These are phyloP conservation scores for Arctium lappa DNA, from an alignment of 129 eudicot genomes.

Conservation along the genomic window DNA sequence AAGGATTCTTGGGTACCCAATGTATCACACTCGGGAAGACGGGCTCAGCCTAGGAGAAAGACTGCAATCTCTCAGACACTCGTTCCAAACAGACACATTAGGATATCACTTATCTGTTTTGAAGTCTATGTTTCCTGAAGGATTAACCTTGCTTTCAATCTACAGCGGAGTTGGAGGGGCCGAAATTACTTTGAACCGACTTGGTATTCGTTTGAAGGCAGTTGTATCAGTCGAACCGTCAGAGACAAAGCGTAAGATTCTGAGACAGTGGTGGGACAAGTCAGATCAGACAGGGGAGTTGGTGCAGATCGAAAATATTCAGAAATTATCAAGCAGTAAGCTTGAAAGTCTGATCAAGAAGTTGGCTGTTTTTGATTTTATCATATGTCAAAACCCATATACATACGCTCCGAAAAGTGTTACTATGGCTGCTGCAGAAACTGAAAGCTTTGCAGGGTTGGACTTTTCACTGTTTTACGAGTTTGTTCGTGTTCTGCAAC, in stretches of 20 bases:
- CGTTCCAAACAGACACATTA: slow-evolving; percentile 78
- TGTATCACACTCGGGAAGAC: slow-evolving; percentile 50
- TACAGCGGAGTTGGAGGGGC: slow-evolving; percentile 88
- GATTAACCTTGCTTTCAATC: slow-evolving; percentile 65
- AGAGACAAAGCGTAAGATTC: slow-evolving; percentile 58
- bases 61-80: slow-evolving; percentile 47
- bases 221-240: slow-evolving; percentile 80
- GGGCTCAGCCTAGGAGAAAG: slow-evolving; percentile 57
- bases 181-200: slow-evolving; percentile 72
- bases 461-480: slow-evolving; percentile 71
- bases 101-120: slow-evolving; percentile 71
- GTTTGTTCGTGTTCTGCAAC: slow-evolving; percentile 80
- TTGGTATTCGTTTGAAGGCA: slow-evolving; percentile 65
- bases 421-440: slow-evolving; percentile 24
- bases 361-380: slow-evolving; percentile 70
- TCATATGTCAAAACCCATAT: slow-evolving; percentile 67
- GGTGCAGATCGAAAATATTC: slow-evolving; percentile 72
- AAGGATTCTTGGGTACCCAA: slow-evolving; percentile 74
- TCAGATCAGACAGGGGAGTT: slow-evolving; percentile 69
- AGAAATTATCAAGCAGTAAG: slow-evolving; percentile 50
- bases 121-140: slow-evolving; percentile 60
- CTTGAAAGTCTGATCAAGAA: slow-evolving; percentile 49
- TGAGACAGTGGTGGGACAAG: slow-evolving; percentile 76
- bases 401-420: slow-evolving; percentile 30
- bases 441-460: slow-evolving; percentile 36